A percentile compares a stretch with the other conserved stretches of the same genome.
These are phyloP conservation scores for Aristolochia contorta DNA, from an alignment of 164 flowering plant genomes.

Conservation along the genomic window DNA sequence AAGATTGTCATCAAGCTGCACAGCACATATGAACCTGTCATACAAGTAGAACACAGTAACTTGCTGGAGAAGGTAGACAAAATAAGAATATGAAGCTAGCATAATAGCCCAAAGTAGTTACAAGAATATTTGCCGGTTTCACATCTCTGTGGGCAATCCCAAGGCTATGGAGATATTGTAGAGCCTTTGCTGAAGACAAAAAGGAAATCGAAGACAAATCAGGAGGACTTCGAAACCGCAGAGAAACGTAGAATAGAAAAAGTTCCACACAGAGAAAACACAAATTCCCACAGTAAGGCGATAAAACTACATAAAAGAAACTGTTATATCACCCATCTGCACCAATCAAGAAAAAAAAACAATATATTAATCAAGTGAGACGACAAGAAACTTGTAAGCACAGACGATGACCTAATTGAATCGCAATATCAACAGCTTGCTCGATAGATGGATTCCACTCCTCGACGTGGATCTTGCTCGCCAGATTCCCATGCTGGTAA, in stretches of 20 bases:
- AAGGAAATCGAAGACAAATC: background rate
- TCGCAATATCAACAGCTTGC: constrained; percentile 34
- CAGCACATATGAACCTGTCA: background rate
- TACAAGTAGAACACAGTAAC: background rate
- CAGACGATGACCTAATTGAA: constrained; percentile 42
- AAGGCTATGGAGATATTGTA: constrained; percentile 73
- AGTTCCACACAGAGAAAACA: no score
- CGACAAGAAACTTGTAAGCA: background rate
- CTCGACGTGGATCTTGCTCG: constrained; percentile 59
- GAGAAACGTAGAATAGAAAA: no score
- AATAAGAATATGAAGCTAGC: background rate
- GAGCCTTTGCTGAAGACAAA: constrained; percentile 55
- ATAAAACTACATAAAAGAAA: no score
- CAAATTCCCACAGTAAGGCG: no score
- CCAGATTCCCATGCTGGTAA: constrained; percentile 49
- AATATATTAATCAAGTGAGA: background rate
- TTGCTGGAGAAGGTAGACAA: background rate
- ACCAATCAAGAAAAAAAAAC: background rate
- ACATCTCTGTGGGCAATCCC: constrained; percentile 96
- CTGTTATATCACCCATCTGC: no score
- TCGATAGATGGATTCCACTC: constrained; percentile 62
- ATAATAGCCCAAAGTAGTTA: constrained; percentile 24
- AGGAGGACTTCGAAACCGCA: background rate
- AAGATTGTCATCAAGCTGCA: constrained; percentile 71
- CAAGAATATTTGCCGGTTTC: constrained; percentile 93